Evolutionary conservation across 768 basidiomycete species (phyloP), one percentile per base, ranked within the genome.

Genomic region (Lactarius akahatsu): DNA sequence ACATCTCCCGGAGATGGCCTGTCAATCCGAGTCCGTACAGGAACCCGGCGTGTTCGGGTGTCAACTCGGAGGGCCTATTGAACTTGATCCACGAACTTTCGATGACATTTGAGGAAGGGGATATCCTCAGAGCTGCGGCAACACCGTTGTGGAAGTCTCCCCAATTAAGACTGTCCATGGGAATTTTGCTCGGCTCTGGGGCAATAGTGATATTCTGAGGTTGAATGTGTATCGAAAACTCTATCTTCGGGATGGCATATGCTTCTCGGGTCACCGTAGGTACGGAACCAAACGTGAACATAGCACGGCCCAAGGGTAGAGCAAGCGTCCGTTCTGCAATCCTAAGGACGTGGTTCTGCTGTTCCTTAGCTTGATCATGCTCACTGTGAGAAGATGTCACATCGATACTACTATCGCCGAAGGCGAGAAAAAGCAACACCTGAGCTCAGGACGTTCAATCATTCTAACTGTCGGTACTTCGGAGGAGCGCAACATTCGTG

Each of bases 131-230:
- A 3, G 90, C 97, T 4, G 94, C 92, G 9, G 94, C 94, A 0
- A 97, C 96, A 11, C 97, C 97, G 69, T 96, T 95, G 77, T 98
- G 95, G 77, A 99, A 99, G 67, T 96, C 92, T n/a, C 92, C 94
- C 97, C 96, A 99, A 60, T 82, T 84, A 6, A 85, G 77, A 36
- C 87, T 88, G 52, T 98, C 96, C 0, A 77, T 71, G 0, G 84
- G 80, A 65, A 94, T 84, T 74, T 92, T 91, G 23, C 88, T 87
- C n/a, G 80, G 73, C 65, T 93, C 92, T 0, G 88, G 86, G 18
- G 82, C 75, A 38, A 88, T 82, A 10, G 81, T 79, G 43, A 86
- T 76, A 71, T 91, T 91, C 61, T 86, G 78, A 5, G 92, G 93
- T 69, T 90, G 89, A 18, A 94, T 76, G 28, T 87, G 86, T 69